phyloP scores from a whole-genome alignment of 352 stramenopile species.

The Phytophthora pinifolia region DNA sequence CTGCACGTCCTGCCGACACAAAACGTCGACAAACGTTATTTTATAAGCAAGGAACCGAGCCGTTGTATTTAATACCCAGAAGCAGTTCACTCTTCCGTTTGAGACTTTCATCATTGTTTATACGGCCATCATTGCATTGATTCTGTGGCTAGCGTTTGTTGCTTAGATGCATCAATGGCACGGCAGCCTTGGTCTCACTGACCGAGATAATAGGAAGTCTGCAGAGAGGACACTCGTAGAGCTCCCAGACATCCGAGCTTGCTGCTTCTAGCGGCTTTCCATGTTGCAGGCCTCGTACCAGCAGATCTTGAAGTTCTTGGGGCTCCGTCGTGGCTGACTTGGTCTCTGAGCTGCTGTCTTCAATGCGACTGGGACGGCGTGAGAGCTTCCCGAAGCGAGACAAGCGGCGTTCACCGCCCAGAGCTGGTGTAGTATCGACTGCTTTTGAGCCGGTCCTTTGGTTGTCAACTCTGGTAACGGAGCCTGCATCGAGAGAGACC shows the following conservation, averaged over 20 bases:
- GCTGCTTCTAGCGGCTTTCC: conserved; percentile 2
- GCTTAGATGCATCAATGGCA: conserved; percentile 24
- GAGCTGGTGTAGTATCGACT: neutral
- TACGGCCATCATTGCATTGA: neutral
- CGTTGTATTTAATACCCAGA: conserved; percentile 44
- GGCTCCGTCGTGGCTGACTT: neutral
- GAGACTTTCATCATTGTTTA: neutral
- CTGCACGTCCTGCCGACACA: conserved; percentile 15
- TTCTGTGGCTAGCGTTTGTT: neutral
- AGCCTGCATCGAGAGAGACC: conserved; percentile 31
- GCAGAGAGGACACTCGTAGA: conserved; percentile 51
- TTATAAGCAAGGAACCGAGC: conserved; percentile 33
- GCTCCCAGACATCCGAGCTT: conserved; percentile 22
- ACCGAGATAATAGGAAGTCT: conserved; percentile 40
- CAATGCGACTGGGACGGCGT: neutral
- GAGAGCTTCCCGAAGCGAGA: conserved; percentile 20
- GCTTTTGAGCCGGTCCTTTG: no score
- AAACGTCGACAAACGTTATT: conserved; percentile 28
- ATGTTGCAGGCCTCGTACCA: conserved; percentile 22
- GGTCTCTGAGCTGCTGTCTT: conserved; percentile 5
- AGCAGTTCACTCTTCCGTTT: conserved; percentile 24
- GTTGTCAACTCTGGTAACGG: conserved; percentile 21
- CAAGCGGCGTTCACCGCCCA: neutral
- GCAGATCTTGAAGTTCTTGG: conserved; percentile 2
- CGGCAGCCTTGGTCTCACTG: conserved; percentile 19